Base-by-base conservation (phyloP, 2,329 filamentous ascomycete genomes). In the Aspergillus sp. region DNA sequence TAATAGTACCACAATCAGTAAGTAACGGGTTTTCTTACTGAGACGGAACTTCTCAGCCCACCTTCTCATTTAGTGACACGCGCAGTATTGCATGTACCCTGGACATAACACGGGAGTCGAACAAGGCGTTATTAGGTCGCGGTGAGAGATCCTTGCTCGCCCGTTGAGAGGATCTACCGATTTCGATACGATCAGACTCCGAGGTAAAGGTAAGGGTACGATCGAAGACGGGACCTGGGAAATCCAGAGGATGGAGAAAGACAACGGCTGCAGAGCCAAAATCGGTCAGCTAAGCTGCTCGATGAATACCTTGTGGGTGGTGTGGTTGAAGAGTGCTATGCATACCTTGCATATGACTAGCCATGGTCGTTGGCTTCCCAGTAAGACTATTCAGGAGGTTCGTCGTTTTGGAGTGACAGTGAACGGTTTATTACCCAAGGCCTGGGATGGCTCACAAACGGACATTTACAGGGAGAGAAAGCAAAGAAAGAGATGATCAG, bases 41-140 rank as follows among this genome's bases (percentile, higher is more conserved):
- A 18, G 17, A 7, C 5, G 26, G 30, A 38, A 20, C 4, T 20
- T 13, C 18, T 24, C 18, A 17, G 48, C 60, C 43, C 62, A 75
- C 74, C 62, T 71, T 64, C 24, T 65, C 62, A 3, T 67, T 61
- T 5, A 64, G 32, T 32, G 56, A 60, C 8, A 71, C 68, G 24
- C 57, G 62, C 4, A 80, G 48, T n/a, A 68, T 64, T 12, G 77
- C 78, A 72, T 80, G 78, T 6, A 73, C 70, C 42, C 78, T 72
- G 24, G 78, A 80, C 71, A 80, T 77, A 11, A 80, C 78, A 50
- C 75, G 72, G 48, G 77, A 79, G 22, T 79, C 74, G 59, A 79
- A 80, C 66, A 73, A 75, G 32, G 67, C 74, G 68, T 80, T 80
- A 41, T 75, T 53, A n/a, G 52, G 39, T 18, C 64, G 61, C 6